Percentiles rank a stretch among this genome's conserved stretches.
These are phyloP conservation scores for Basipetospora chlamydospora DNA, from an alignment of 2,329 filamentous ascomycete species.

Conservation along the genomic window DNA sequence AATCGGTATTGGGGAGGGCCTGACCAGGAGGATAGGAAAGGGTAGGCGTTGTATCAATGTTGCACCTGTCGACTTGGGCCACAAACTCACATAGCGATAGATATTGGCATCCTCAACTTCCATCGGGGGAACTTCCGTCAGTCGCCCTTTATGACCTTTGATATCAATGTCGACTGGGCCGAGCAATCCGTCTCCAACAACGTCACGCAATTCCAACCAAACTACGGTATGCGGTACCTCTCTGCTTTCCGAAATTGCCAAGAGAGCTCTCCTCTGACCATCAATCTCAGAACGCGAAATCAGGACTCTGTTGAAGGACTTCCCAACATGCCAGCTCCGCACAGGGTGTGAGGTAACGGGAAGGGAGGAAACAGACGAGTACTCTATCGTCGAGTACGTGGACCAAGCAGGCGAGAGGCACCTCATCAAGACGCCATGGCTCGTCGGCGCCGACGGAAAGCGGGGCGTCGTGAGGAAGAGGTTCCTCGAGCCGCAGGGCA, in stretches of 20 bases:
- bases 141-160: conserved; percentile 2
- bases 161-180: conserved; percentile 3
- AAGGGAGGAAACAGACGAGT: background rate
- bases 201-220: conserved; percentile 2
- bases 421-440: conserved; percentile 3
- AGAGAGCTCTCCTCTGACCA: too few species aligned
- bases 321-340: conserved; percentile 1
- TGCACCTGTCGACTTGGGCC: background rate
- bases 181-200: conserved; percentile 2
- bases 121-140: conserved; percentile 1
- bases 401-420: background rate
- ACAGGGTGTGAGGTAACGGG: background rate
- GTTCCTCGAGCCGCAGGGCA: conserved; percentile 26
- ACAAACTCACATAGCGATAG: background rate
- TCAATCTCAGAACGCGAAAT: background rate
- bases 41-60: background rate
- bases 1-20: conserved; percentile 2
- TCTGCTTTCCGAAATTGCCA: too few species aligned
- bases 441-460: conserved; percentile 33
- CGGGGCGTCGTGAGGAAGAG: conserved; percentile 28
- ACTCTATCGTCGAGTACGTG: conserved; percentile 1
- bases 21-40: conserved; percentile 4
- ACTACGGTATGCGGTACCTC: background rate
- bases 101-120: conserved; percentile 3
- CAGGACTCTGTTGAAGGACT: conserved; percentile 1